Conservation (phyloP, 148 eudicot species). For the Chenopodium suecicum region DNA sequence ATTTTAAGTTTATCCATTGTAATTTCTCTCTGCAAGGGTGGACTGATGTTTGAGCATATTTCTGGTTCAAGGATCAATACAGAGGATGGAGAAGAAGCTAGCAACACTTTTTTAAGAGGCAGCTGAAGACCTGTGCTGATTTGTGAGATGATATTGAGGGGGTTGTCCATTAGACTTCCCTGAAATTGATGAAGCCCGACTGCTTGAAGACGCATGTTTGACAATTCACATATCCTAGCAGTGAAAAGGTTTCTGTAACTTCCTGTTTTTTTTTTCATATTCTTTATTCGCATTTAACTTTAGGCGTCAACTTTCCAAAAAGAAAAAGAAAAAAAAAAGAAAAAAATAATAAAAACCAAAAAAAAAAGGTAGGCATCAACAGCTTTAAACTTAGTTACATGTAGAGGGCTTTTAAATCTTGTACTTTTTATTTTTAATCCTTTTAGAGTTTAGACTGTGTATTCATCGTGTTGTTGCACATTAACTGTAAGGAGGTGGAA, state of each 20-base stretch:
- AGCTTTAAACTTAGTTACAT: conserved; percentile 11
- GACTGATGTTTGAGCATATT: neutral
- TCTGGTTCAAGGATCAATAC: conserved; percentile 9
- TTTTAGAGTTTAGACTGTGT: neutral
- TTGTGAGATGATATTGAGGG: neutral
- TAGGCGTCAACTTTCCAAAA: neutral
- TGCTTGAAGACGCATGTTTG: conserved; percentile 14
- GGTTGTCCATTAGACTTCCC: conserved; percentile 16
- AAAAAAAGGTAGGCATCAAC: too few relatives aligned
- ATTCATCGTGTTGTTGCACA: conserved; percentile 1
- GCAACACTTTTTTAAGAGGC: conserved; percentile 5
- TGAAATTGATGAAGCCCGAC: conserved; percentile 13
- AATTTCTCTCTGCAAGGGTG: neutral
- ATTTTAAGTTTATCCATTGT: neutral
- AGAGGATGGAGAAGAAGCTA: conserved; percentile 14
- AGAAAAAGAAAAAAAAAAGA: neutral
- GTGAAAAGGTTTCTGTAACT: conserved; percentile 19
- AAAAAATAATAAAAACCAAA: neutral
- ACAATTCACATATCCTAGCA: conserved; percentile 2
- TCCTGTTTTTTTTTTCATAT: conserved; percentile 9
- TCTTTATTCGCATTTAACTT: conserved; percentile 10
- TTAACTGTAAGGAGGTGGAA: neutral
- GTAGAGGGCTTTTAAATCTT: conserved; percentile 9
- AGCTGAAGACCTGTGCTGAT: conserved; percentile 9
- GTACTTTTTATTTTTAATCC: neutral